phyloP scores from a whole-genome alignment of 225 moss, liverwort and hornwort species.

The Bryum argenteum region DNA sequence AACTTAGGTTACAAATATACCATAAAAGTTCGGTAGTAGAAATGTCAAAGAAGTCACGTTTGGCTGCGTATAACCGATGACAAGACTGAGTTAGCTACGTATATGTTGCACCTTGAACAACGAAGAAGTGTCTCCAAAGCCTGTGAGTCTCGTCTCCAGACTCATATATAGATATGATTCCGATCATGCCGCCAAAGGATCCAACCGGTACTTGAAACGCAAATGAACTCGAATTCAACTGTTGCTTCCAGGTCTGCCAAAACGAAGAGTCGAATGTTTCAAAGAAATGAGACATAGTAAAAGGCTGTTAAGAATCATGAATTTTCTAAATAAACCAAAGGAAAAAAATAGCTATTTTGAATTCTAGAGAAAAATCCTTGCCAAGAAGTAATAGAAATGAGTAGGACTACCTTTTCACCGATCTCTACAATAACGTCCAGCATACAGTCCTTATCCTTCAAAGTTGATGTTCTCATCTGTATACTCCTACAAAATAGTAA shows the following conservation, averaged over 20 bases:
- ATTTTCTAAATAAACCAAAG: too few relatives aligned
- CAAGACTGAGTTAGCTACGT: background rate
- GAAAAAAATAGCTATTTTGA: too few relatives aligned
- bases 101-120: slow-evolving; percentile 37
- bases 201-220: slow-evolving; percentile 45
- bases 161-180: slow-evolving; percentile 42
- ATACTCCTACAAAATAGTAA: slow-evolving; percentile 24
- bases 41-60: background rate
- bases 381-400: background rate
- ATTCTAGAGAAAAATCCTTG: background rate
- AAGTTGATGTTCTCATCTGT: slow-evolving; percentile 25
- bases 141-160: slow-evolving; percentile 17
- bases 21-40: background rate
- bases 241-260: slow-evolving; percentile 44
- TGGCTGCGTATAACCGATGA: background rate
- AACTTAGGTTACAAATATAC: background rate
- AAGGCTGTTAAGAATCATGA: background rate
- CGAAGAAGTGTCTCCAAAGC: slow-evolving; percentile 46
- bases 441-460: slow-evolving; percentile 28
- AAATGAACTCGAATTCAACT: slow-evolving; percentile 34
- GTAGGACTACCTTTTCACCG: slow-evolving; percentile 32
- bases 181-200: slow-evolving; percentile 40
- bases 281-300: background rate
- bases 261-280: background rate
- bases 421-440: slow-evolving; percentile 48